These are phyloP conservation scores for Spathaspora sp. DNA, from an alignment of 805 yeast species.

Conservation along the genomic window DNA sequence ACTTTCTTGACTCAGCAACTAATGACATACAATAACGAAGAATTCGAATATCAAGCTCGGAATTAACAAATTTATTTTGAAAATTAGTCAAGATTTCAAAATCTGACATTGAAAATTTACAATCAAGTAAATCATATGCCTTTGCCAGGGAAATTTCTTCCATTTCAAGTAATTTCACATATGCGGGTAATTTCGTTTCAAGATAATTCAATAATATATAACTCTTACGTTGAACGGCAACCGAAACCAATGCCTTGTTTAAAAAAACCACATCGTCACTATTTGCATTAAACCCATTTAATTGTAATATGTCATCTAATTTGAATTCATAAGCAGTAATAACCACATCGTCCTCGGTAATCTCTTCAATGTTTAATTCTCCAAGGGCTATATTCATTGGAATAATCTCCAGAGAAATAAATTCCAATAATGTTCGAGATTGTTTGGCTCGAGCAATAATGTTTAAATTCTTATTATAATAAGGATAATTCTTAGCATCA, in stretches of 20 bases:
- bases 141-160: constrained; percentile 11
- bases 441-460: constrained; percentile 24
- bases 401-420: constrained; percentile 26
- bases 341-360: constrained; percentile 58
- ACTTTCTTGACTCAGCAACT: constrained; percentile 52
- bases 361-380: constrained; percentile 37
- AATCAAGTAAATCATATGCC: constrained; percentile 48
- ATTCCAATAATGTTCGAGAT: constrained; percentile 18
- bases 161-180: constrained; percentile 9
- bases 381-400: constrained; percentile 32
- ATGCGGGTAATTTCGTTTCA: constrained; percentile 38
- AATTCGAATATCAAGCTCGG: constrained; percentile 44
- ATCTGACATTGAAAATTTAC: constrained; percentile 48
- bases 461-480: constrained; percentile 26
- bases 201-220: constrained; percentile 54
- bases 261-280: constrained; percentile 36
- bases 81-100: constrained; percentile 51
- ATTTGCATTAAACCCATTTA: constrained; percentile 22
- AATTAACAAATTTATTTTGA: constrained; percentile 32
- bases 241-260: constrained; percentile 57
- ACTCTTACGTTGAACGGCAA: constrained; percentile 59
- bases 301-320: constrained; percentile 44
- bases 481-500: constrained; percentile 36
- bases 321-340: constrained; percentile 71
- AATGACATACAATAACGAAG: constrained; percentile 56